Conservation (phyloP, 1,284 basidiomycete species). For the Ceratobasidium theobromae region DNA sequence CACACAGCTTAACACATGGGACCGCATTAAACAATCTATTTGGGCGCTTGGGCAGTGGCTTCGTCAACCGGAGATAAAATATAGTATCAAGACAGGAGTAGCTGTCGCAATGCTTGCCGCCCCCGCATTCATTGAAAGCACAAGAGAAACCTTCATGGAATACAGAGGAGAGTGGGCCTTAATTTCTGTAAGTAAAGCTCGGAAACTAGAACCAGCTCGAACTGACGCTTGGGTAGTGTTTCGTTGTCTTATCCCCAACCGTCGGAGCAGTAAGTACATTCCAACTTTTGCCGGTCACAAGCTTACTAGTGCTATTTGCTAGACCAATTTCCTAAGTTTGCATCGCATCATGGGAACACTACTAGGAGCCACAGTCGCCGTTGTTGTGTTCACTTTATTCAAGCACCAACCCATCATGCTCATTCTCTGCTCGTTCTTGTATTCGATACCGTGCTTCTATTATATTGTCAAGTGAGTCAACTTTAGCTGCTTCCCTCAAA, state of each 20-base stretch:
- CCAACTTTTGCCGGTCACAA: conserved; percentile 23
- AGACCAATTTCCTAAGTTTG: conserved; percentile 80
- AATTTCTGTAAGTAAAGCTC: conserved; percentile 65
- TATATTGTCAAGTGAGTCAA: conserved; percentile 68
- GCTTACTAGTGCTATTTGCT: conserved; percentile 33
- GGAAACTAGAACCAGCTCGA: neutral
- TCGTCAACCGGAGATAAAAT: conserved; percentile 76
- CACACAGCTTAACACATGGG: conserved; percentile 57
- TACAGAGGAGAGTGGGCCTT: conserved; percentile 94
- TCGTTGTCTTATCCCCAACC: conserved; percentile 86
- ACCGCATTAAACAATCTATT: conserved; percentile 63
- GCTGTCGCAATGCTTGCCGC: conserved; percentile 69
- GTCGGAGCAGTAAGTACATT: conserved; percentile 68
- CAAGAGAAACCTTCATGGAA: conserved; percentile 74
- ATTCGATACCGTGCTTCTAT: conserved; percentile 93
- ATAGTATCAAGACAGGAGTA: conserved; percentile 79
- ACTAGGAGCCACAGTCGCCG: conserved; percentile 80
- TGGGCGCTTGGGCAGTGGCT: conserved; percentile 78
- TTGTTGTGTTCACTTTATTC: conserved; percentile 69
- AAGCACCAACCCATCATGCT: conserved; percentile 74
- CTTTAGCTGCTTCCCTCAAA: neutral
- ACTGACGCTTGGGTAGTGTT: conserved; percentile 57
- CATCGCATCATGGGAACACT: conserved; percentile 82
- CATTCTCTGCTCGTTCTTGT: conserved; percentile 83
- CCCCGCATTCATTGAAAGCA: conserved; percentile 81